Conservation (phyloP, 2,329 filamentous ascomycete species). For the Fusarium piperis region DNA sequence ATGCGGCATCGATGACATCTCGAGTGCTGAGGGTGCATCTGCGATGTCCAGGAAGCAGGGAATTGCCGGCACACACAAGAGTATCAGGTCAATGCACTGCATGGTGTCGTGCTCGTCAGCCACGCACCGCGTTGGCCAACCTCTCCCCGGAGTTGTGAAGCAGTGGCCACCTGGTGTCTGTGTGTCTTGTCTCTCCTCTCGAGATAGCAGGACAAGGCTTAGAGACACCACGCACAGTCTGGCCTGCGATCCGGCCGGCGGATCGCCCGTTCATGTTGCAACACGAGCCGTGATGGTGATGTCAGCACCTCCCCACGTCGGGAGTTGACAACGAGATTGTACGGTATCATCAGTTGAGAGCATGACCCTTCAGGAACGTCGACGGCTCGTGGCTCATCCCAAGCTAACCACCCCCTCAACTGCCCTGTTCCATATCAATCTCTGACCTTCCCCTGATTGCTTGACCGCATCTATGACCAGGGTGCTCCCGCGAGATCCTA, state of each 20-base stretch:
- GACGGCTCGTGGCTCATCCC: background rate
- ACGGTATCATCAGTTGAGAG: slow-evolving; percentile 27
- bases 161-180: slow-evolving; percentile 34
- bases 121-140: slow-evolving; percentile 39
- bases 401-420: background rate
- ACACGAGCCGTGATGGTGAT: slow-evolving; percentile 28
- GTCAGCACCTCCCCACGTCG: slow-evolving; percentile 34
- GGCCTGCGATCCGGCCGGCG: slow-evolving; percentile 19
- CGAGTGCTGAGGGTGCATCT: slow-evolving; percentile 18
- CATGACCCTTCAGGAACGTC: slow-evolving; percentile 17
- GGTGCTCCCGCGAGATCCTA: slow-evolving; percentile 33
- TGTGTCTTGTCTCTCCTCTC: slow-evolving; percentile 31
- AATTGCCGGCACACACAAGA: slow-evolving; percentile 26
- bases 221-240: slow-evolving; percentile 35
- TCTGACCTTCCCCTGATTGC: slow-evolving; percentile 28
- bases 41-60: slow-evolving; percentile 17
- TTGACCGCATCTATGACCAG: slow-evolving; percentile 39
- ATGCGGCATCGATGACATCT: slow-evolving; percentile 23
- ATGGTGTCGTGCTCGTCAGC: slow-evolving; percentile 30
- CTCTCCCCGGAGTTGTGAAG: slow-evolving; percentile 25
- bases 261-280: slow-evolving; percentile 18
- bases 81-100: slow-evolving; percentile 29
- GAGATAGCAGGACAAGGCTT: slow-evolving; percentile 22
- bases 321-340: slow-evolving; percentile 26
- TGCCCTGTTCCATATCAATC: slow-evolving; percentile 24